Percentiles rank a stretch among this genome's conserved stretches.
These are phyloP conservation scores for Cyanodermella asteris DNA, from an alignment of 2,329 filamentous ascomycete species.

Conservation along the genomic window DNA sequence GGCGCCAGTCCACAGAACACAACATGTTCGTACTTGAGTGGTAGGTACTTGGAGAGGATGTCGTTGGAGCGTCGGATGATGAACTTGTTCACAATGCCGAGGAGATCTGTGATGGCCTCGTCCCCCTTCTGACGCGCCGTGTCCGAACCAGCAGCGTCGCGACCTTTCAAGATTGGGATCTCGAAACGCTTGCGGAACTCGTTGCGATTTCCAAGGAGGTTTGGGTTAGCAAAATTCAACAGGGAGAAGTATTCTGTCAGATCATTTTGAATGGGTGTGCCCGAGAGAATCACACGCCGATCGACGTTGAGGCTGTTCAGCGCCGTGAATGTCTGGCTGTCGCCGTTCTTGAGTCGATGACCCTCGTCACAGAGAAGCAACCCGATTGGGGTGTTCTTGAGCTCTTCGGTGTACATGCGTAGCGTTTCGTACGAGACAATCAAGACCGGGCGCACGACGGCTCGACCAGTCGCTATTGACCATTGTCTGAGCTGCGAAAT, in stretches of 20 bases:
- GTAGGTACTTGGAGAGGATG: conserved; percentile 89
- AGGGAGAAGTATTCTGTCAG: conserved; percentile 94
- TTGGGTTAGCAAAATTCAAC: conserved; percentile 89
- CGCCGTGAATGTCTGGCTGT: conserved; percentile 84
- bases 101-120: conserved; percentile 58
- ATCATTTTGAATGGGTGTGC: conserved; percentile 95
- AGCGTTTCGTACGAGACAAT: conserved; percentile 97
- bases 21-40: conserved; percentile 96
- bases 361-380: conserved; percentile 90
- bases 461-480: conserved; percentile 76
- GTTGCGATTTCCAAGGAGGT: conserved; percentile 63
- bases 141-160: conserved; percentile 76
- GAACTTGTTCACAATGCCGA: conserved; percentile 84
- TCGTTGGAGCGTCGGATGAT: conserved; percentile 96
- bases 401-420: conserved; percentile 70
- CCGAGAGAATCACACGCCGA: conserved; percentile 79
- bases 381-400: conserved; percentile 77
- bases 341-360: conserved; percentile 87
- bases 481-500: conserved; percentile 81
- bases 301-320: conserved; percentile 79
- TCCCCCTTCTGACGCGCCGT: conserved; percentile 64
- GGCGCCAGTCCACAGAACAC: conserved; percentile 90
- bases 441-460: conserved; percentile 75
- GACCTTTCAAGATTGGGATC: conserved; percentile 71
- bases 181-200: conserved; percentile 93